Percentiles rank a stretch among this genome's conserved stretches.
Evolutionary conservation across 2,329 filamentous ascomycete species (phyloP).

Genomic region (Aspergillus costaricaensis): DNA sequence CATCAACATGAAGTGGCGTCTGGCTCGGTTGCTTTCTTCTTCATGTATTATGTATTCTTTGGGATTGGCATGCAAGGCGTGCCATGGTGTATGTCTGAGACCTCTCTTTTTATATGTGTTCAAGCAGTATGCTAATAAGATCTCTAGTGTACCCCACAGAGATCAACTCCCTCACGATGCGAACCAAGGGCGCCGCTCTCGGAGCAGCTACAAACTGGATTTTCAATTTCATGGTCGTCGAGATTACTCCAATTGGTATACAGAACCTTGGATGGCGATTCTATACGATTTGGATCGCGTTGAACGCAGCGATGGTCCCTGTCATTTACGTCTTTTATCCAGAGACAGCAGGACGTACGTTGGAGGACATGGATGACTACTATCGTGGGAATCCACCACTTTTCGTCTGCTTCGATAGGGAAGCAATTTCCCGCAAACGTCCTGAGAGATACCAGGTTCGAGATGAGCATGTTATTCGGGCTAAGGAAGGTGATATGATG

Average conservation of each 20-base stretch:
- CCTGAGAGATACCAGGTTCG: conserved; percentile 2
- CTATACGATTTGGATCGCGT: conserved; percentile 34
- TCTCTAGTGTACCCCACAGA: conserved; percentile 33
- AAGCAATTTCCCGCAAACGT: conserved; percentile 8
- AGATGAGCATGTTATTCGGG: conserved; percentile 8
- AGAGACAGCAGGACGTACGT: conserved; percentile 32
- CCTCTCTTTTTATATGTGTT: too few relatives aligned
- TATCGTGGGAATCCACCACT: conserved; percentile 26
- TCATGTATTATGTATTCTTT: conserved; percentile 43
- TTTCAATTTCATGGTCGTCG: conserved; percentile 39
- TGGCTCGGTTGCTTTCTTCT: conserved; percentile 52
- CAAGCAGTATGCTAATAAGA: too few relatives aligned
- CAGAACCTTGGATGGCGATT: conserved; percentile 35
- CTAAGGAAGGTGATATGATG: neutral
- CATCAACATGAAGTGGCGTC: conserved; percentile 49
- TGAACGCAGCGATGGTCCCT: conserved; percentile 31
- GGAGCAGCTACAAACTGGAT: conserved; percentile 36
- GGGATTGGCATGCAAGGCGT: conserved; percentile 43
- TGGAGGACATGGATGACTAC: conserved; percentile 37
- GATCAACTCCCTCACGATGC: conserved; percentile 38
- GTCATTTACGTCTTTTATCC: conserved; percentile 36
- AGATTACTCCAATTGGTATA: conserved; percentile 35
- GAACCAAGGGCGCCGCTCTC: conserved; percentile 35
- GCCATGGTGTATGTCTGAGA: conserved; percentile 31
- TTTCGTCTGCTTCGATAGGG: conserved; percentile 6